Evolutionary conservation across 2,329 filamentous ascomycete genomes (phyloP).

Genomic region (Trematosphaeria pertusa): DNA sequence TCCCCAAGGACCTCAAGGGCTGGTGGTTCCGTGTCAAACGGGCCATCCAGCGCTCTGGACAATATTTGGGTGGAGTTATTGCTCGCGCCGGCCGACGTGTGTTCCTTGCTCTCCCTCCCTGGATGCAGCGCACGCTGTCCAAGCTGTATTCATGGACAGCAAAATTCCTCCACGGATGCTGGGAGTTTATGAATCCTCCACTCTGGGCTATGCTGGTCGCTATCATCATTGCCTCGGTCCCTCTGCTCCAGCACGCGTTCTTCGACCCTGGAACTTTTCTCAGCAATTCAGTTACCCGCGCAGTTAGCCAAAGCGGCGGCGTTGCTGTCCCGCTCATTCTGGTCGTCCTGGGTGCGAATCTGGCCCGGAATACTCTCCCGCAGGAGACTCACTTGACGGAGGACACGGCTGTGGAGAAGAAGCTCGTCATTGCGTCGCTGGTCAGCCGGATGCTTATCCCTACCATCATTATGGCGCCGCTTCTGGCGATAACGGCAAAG

Average conservation of each 20-base stretch:
- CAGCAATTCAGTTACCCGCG: conserved; percentile 89
- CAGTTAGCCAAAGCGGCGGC: conserved; percentile 81
- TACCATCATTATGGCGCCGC: conserved; percentile 88
- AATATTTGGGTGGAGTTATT: conserved; percentile 33
- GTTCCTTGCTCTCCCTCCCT: conserved; percentile 60
- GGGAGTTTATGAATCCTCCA: conserved; percentile 98
- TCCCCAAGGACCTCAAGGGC: conserved; percentile 43
- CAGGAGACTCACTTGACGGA: conserved; percentile 72
- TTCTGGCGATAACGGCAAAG: conserved; percentile 86
- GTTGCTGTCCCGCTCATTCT: conserved; percentile 95
- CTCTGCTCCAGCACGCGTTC: conserved; percentile 80
- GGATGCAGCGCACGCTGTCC: conserved; percentile 59
- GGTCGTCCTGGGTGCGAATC: conserved; percentile 92
- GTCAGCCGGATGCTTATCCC: conserved; percentile 92
- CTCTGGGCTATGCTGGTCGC: conserved; percentile 95
- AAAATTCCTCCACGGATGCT: conserved; percentile 71
- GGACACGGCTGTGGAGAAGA: conserved; percentile 71
- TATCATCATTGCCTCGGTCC: conserved; percentile 89
- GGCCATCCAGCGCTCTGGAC: conserved; percentile 25
- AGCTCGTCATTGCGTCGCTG: conserved; percentile 83
- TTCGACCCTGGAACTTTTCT: conserved; percentile 90
- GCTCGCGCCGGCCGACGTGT: conserved; percentile 42
- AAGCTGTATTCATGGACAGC: conserved; percentile 49
- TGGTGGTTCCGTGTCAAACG: conserved; percentile 39
- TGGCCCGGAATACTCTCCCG: conserved; percentile 88